phyloP scores from a whole-genome alignment of 2,329 filamentous ascomycete species.

The Xylariaceae sp. region DNA sequence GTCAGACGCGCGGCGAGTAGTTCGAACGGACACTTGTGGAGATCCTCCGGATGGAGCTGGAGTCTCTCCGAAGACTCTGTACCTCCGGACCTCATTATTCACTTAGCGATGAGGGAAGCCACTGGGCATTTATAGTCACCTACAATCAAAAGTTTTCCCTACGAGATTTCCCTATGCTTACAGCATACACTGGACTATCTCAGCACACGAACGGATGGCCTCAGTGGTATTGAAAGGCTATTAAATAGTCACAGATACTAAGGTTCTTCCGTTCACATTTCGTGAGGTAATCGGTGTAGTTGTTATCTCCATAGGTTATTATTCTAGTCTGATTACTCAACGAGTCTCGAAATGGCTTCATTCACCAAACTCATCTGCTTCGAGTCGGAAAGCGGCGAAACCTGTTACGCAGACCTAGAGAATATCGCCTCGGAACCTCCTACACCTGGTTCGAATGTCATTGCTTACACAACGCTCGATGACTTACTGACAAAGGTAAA shows the following conservation, averaged over 20 bases:
- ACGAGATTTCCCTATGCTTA: no score
- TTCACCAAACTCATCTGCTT: constrained; percentile 30
- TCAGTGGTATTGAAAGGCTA: no score
- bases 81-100: no score
- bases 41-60: constrained; percentile 1
- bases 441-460: constrained; percentile 1
- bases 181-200: no score
- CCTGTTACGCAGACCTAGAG: constrained; percentile 29
- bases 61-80: constrained; percentile 10
- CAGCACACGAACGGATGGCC: no score
- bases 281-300: no score
- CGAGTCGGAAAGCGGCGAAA: constrained; percentile 23
- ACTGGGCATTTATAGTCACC: no score
- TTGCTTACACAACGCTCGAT: constrained; percentile 21
- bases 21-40: constrained; percentile 3
- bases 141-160: no score
- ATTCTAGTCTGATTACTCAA: background rate
- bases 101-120: no score
- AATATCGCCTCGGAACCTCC: constrained; percentile 21
- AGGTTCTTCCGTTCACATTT: no score
- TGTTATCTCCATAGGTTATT: no score
- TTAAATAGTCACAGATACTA: no score
- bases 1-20: background rate
- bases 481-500: constrained; percentile 7
- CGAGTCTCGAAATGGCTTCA: constrained; percentile 11